Evolutionary conservation across 495 filamentous ascomycete genomes (phyloP).

Genomic region (Diplogelasinospora grovesii): DNA sequence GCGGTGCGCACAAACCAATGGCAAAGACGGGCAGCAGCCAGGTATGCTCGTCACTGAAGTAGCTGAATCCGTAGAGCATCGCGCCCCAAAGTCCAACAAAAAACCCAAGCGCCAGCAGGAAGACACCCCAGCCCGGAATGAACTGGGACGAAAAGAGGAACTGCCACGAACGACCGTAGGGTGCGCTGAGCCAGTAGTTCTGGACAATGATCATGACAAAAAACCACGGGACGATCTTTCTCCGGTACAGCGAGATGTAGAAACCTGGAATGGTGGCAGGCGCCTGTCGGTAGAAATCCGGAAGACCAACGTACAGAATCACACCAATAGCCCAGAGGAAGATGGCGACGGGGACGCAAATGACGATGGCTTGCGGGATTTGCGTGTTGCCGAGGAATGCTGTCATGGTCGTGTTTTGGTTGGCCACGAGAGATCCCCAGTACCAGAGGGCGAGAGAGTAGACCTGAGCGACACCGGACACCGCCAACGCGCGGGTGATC

Average conservation of each 20-base stretch:
- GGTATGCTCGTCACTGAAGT: conserved; percentile 46
- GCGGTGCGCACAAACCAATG: conserved; percentile 54
- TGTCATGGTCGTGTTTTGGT: conserved; percentile 18
- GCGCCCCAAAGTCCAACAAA: conserved; percentile 52
- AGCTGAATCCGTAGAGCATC: conserved; percentile 41
- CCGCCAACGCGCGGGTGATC: conserved; percentile 57
- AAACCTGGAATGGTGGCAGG: conserved; percentile 61
- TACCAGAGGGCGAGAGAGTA: conserved; percentile 61
- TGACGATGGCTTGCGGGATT: conserved; percentile 36
- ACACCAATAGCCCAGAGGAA: conserved; percentile 47
- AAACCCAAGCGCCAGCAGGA: conserved; percentile 50
- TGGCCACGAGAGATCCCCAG: conserved; percentile 49
- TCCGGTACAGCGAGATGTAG: conserved; percentile 48
- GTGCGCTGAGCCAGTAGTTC: conserved; percentile 59
- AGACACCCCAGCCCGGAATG: conserved; percentile 46
- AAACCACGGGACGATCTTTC: conserved; percentile 57
- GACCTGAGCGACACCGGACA: conserved; percentile 59
- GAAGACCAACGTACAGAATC: conserved; percentile 50
- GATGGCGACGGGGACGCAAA: conserved; percentile 45
- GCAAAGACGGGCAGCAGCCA: conserved; percentile 65
- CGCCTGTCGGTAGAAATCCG: conserved; percentile 59
- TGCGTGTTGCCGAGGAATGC: conserved; percentile 18
- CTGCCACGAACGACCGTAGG: conserved; percentile 57
- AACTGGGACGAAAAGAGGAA: conserved; percentile 52
- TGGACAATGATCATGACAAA: conserved; percentile 57